Percentiles rank a stretch among this genome's conserved stretches.
Evolutionary conservation across 176 grass and related monocot species (phyloP).

Genomic region (sorghum (Sorghum bicolor)): DNA sequence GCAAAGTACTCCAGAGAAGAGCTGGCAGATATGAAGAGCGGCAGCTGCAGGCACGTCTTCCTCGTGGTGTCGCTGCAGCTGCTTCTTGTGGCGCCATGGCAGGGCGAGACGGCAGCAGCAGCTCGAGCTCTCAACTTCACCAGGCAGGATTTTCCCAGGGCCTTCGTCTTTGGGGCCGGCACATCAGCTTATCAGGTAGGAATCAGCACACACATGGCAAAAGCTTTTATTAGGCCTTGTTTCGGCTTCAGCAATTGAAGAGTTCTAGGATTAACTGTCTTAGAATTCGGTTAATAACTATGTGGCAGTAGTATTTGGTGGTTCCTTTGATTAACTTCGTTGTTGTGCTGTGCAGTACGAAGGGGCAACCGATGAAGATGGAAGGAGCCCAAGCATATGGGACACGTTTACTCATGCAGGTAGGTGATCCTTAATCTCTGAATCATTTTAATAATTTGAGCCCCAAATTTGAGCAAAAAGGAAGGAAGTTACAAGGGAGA

Average conservation of each 20-base stretch:
- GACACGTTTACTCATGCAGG: constrained; percentile 61
- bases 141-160: constrained; percentile 65
- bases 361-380: constrained; percentile 63
- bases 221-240: not conserved
- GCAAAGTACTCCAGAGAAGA: too few relatives aligned
- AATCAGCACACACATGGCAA: too few relatives aligned
- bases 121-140: constrained; percentile 52
- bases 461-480: not conserved
- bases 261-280: not conserved
- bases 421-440: constrained; percentile 28
- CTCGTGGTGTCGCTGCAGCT: not conserved
- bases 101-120: not conserved
- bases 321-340: not conserved
- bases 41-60: not conserved
- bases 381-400: constrained; percentile 70
- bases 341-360: constrained; percentile 39
- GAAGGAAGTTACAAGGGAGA: not conserved
- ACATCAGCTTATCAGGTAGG: constrained; percentile 79
- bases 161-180: constrained; percentile 77
- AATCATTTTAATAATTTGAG: not conserved
- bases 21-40: too few relatives aligned
- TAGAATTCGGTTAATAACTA: not conserved
- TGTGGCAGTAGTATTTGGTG: not conserved
- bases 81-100: constrained; percentile 35
- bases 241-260: not conserved